Percentiles rank a stretch among this genome's conserved stretches.
Conservation (phyloP, 2,329 filamentous ascomycete species). For the Cylindrodendrum hubeiense region DNA sequence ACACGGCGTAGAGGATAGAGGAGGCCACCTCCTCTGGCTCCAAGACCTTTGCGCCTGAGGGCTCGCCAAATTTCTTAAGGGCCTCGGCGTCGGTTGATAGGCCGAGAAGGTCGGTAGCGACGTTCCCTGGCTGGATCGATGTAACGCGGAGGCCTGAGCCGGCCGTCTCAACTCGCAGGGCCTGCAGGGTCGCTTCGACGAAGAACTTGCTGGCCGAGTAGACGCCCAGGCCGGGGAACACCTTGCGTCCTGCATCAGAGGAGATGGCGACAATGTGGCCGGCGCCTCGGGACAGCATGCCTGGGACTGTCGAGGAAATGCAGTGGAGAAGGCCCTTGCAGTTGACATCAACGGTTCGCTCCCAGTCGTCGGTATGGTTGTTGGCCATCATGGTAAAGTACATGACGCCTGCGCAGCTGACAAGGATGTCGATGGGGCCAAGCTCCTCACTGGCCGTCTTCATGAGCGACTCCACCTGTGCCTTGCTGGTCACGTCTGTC, state of each 20-base stretch:
- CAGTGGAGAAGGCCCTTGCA: constrained; percentile 86
- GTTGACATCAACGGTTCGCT: constrained; percentile 86
- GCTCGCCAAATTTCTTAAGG: constrained; percentile 82
- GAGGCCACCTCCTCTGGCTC: constrained; percentile 78
- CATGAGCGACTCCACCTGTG: constrained; percentile 76
- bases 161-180: constrained; percentile 80
- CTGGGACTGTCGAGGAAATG: constrained; percentile 76
- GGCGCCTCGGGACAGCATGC: constrained; percentile 76
- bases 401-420: constrained; percentile 87
- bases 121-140: constrained; percentile 82
- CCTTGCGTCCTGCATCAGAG: constrained; percentile 84
- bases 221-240: constrained; percentile 84
- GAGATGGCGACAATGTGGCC: constrained; percentile 87
- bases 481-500: constrained; percentile 78
- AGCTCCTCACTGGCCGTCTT: constrained; percentile 69
- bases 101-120: constrained; percentile 76
- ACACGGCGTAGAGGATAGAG: constrained; percentile 80
- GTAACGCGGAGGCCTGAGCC: constrained; percentile 81
- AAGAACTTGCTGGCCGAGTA: constrained; percentile 90
- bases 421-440: constrained; percentile 82
- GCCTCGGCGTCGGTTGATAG: constrained; percentile 84
- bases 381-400: constrained; percentile 92
- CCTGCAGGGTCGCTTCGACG: constrained; percentile 84
- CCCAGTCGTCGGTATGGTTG: constrained; percentile 79
- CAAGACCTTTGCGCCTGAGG: constrained; percentile 80